Evolutionary conservation across 116 monocot genomes (phyloP).

Genomic region (Zostera marina): DNA sequence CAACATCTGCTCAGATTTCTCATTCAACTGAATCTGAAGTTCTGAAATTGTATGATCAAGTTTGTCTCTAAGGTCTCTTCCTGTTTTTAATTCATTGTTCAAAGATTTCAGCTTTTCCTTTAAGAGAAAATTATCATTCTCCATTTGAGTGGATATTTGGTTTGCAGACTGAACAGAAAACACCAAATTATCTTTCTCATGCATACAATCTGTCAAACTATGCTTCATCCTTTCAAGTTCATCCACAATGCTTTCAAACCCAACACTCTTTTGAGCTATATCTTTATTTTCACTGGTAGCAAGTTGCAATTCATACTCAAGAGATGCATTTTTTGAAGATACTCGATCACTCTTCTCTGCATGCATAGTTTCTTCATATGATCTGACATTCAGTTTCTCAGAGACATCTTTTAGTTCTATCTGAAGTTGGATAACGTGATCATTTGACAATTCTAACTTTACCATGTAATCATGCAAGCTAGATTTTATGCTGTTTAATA

Average conservation of each 20-base stretch:
- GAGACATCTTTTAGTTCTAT: slow-evolving; percentile 41
- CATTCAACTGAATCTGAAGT: slow-evolving; percentile 9
- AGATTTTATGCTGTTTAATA: slow-evolving; percentile 12
- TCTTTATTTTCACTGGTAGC: slow-evolving; percentile 22
- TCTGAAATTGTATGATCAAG: slow-evolving; percentile 17
- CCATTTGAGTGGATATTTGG: slow-evolving; percentile 22
- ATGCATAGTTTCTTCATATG: slow-evolving; percentile 28
- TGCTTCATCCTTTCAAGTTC: slow-evolving; percentile 46
- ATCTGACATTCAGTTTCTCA: slow-evolving; percentile 31
- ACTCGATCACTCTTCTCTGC: slow-evolving; percentile 21
- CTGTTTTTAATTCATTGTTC: slow-evolving; percentile 13
- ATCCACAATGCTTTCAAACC: slow-evolving; percentile 19
- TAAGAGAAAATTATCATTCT: slow-evolving; percentile 22
- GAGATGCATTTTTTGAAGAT: slow-evolving; percentile 14
- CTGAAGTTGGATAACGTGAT: slow-evolving; percentile 34
- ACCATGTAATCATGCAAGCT: slow-evolving; percentile 22
- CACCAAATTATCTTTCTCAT: slow-evolving; percentile 32
- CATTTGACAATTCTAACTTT: slow-evolving; percentile 48
- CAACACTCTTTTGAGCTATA: slow-evolving; percentile 24
- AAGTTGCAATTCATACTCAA: slow-evolving; percentile 32
- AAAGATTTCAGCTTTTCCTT: slow-evolving; percentile 6
- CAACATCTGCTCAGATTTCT: slow-evolving; percentile 10
- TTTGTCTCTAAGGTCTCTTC: slow-evolving; percentile 17
- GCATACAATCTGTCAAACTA: slow-evolving; percentile 5
- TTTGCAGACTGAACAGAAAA: slow-evolving; percentile 22